A percentile compares a stretch with the other conserved stretches of the same genome.
phyloP scores from a whole-genome alignment of 768 basidiomycete genomes.

The Psilocybe azurescens region DNA sequence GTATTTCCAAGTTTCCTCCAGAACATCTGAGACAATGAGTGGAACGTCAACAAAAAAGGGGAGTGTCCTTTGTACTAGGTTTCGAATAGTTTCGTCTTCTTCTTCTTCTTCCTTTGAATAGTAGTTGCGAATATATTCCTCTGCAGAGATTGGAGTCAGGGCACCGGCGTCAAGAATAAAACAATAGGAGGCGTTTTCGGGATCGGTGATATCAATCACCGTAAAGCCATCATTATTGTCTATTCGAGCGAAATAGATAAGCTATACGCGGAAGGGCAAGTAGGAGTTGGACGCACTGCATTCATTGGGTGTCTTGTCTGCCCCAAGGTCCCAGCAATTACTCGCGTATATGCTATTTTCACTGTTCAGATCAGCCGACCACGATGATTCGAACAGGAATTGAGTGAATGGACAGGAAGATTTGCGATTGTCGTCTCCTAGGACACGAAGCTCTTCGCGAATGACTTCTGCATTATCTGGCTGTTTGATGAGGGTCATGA shows the following conservation, averaged over 20 bases:
- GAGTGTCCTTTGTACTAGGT: too few species aligned
- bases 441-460: conserved; percentile 34
- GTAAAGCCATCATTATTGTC: conserved; percentile 42
- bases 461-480: conserved; percentile 41
- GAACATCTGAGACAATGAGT: too few species aligned
- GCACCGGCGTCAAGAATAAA: conserved; percentile 18
- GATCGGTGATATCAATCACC: conserved; percentile 38
- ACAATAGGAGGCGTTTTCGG: conserved; percentile 31
- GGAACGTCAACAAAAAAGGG: too few species aligned
- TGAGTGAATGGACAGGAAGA: conserved; percentile 39
- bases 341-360: too few species aligned
- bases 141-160: neutral
- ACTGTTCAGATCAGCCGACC: conserved; percentile 11
- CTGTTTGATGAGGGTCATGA: conserved; percentile 38
- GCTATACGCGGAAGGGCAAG: neutral
- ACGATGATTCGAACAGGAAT: conserved; percentile 36
- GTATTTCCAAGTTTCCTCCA: too few species aligned
- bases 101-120: neutral
- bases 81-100: neutral
- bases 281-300: neutral
- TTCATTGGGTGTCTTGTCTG: neutral
- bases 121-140: neutral
- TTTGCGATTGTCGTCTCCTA: conserved; percentile 17
- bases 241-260: neutral
- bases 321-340: neutral